These are phyloP conservation scores for Adansonia rubrostipa DNA, from an alignment of 441 rosid species.

Conservation along the genomic window DNA sequence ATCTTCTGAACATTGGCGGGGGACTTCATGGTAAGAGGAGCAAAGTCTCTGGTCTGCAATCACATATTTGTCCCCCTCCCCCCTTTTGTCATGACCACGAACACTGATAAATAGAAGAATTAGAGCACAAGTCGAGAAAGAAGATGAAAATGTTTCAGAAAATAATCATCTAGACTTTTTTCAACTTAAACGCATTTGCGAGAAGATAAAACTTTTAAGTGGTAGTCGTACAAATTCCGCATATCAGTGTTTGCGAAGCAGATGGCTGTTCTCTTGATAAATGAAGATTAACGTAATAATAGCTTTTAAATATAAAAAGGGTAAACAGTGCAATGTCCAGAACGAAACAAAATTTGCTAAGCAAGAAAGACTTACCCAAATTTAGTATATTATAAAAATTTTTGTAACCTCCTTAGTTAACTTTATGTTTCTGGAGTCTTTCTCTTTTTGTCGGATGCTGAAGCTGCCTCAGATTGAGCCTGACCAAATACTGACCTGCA, in stretches of 20 bases:
- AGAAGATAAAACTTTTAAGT: neutral
- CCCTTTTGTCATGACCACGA: neutral
- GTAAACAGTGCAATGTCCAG: neutral
- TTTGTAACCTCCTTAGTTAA: slow-evolving; percentile 13
- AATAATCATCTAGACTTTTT: neutral
- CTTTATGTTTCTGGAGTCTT: slow-evolving; percentile 59
- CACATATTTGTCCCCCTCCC: neutral
- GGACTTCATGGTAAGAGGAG: slow-evolving; percentile 5
- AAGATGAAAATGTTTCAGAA: neutral
- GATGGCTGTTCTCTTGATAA: neutral
- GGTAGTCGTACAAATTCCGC: neutral
- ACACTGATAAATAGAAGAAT: neutral
- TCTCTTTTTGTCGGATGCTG: slow-evolving; percentile 66
- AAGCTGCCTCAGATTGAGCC: slow-evolving; percentile 64
- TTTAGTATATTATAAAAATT: neutral
- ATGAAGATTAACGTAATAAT: neutral
- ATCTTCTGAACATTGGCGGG: neutral
- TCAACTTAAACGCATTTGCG: neutral
- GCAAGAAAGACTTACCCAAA: slow-evolving; percentile 24
- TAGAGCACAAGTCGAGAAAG: neutral
- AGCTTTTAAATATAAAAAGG: neutral
- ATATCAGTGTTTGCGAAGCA: neutral
- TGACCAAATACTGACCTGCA: slow-evolving; percentile 88
- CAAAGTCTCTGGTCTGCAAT: neutral
- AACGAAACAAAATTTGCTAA: neutral